Percentiles rank a stretch among this genome's conserved stretches.
Evolutionary conservation across 257 asterid species (phyloP).

Genomic region (Solanum pimpinellifolium): DNA sequence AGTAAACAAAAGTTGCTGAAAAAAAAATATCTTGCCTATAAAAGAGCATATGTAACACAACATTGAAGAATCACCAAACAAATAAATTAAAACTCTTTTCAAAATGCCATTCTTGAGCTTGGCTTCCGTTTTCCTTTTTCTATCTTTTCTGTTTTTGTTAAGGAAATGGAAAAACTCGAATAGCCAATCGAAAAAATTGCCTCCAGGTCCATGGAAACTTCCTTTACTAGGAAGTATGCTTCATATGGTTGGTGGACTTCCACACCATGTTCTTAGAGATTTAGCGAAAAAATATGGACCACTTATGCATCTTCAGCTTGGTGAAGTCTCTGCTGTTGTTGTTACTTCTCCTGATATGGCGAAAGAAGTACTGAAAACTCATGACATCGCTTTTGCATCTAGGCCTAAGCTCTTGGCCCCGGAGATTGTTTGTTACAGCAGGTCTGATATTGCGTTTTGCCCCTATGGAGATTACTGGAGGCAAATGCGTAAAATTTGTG

Average conservation of each 20-base stretch:
- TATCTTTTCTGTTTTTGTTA: neutral
- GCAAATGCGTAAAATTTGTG: slow-evolving; percentile 18
- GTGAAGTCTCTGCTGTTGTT: slow-evolving; percentile 10
- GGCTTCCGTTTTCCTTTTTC: neutral
- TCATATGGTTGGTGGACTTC: slow-evolving; percentile 10
- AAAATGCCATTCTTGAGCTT: neutral
- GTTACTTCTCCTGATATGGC: slow-evolving; percentile 24
- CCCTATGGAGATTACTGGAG: slow-evolving; percentile 29
- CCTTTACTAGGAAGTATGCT: slow-evolving; percentile 27
- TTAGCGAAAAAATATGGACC: slow-evolving; percentile 9
- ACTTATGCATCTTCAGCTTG: slow-evolving; percentile 17
- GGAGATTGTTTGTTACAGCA: slow-evolving; percentile 13
- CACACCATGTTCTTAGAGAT: slow-evolving; percentile 17
- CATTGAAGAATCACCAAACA: neutral
- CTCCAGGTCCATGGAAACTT: slow-evolving; percentile 37
- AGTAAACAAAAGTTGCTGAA: neutral
- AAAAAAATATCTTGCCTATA: neutral
- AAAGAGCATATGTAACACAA: neutral
- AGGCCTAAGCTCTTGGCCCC: slow-evolving; percentile 10
- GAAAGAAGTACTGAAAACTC: slow-evolving; percentile 4
- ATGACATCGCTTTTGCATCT: slow-evolving; percentile 13
- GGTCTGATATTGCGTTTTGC: slow-evolving; percentile 11
- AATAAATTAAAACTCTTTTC: neutral
- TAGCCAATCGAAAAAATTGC: neutral
- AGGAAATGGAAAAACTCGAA: neutral